phyloP scores from a whole-genome alignment of 768 basidiomycete genomes.

The Lactifluus volemus region DNA sequence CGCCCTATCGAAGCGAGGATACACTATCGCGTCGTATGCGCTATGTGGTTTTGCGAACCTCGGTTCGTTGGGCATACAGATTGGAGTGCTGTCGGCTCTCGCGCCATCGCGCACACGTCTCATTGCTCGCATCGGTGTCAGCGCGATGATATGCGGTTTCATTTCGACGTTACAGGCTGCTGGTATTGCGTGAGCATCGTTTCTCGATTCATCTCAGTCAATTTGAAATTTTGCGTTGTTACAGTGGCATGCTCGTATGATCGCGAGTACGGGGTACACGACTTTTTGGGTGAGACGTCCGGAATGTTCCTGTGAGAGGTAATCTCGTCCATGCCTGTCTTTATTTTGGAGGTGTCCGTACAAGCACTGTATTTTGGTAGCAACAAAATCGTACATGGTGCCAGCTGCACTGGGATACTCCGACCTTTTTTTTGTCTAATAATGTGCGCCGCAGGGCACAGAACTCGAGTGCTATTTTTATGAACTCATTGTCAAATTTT shows the following conservation, averaged over 20 bases:
- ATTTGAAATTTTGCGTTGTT: neutral
- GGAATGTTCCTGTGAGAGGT: too few species aligned
- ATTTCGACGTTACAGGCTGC: slow-evolving; percentile 55
- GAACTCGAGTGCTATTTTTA: too few species aligned
- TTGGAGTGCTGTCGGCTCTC: slow-evolving; percentile 63
- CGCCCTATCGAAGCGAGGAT: slow-evolving; percentile 64
- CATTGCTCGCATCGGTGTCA: slow-evolving; percentile 61
- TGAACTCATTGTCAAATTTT: too few species aligned
- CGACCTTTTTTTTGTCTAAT: too few species aligned
- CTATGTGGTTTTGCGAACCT: slow-evolving; percentile 90
- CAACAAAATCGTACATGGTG: too few species aligned
- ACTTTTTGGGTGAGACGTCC: neutral
- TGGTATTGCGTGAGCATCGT: slow-evolving; percentile 43
- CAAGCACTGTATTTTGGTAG: too few species aligned
- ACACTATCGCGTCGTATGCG: slow-evolving; percentile 77
- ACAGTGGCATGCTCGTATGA: slow-evolving; percentile 28
- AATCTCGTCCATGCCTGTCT: too few species aligned
- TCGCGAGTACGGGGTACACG: neutral
- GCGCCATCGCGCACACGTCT: slow-evolving; percentile 60
- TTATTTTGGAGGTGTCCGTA: too few species aligned
- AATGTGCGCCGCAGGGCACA: too few species aligned
- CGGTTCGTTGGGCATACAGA: slow-evolving; percentile 79
- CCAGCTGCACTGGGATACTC: too few species aligned
- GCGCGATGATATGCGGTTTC: slow-evolving; percentile 66
- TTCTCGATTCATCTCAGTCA: neutral